Evolutionary conservation across 225 moss, liverwort and hornwort species (phyloP).

Genomic region (Polytrichum formosum): DNA sequence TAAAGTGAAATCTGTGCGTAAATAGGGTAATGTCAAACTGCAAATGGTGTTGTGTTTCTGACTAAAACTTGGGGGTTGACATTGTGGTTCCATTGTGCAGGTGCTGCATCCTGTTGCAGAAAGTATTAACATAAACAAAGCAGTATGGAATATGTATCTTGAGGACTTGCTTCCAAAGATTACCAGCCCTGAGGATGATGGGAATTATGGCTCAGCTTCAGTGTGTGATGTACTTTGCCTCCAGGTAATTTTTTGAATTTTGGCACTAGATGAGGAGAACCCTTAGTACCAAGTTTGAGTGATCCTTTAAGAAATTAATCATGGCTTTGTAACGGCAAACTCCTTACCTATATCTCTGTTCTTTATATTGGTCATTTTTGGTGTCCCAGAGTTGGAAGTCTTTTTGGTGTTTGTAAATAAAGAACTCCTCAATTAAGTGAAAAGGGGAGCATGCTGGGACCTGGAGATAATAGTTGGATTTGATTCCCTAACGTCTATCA

Average conservation of each 20-base stretch:
- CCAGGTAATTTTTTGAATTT: conserved; percentile 29
- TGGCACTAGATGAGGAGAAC: neutral
- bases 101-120: conserved; percentile 48
- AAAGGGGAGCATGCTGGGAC: too few relatives aligned
- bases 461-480: neutral
- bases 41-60: neutral
- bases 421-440: too few relatives aligned
- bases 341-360: neutral
- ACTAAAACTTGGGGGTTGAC: neutral
- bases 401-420: too few relatives aligned
- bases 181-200: conserved; percentile 46
- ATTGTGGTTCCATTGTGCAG: conserved; percentile 7
- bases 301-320: neutral
- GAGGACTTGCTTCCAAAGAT: conserved; percentile 38
- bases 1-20: neutral
- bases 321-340: neutral
- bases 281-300: neutral
- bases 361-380: too few relatives aligned
- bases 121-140: conserved; percentile 47
- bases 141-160: conserved; percentile 47
- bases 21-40: neutral
- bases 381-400: too few relatives aligned
- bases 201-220: conserved; percentile 51
- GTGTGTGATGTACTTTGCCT: conserved; percentile 54
- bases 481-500: neutral